Conservation (phyloP, 441 rosid species). For the Aleurites moluccanus region DNA sequence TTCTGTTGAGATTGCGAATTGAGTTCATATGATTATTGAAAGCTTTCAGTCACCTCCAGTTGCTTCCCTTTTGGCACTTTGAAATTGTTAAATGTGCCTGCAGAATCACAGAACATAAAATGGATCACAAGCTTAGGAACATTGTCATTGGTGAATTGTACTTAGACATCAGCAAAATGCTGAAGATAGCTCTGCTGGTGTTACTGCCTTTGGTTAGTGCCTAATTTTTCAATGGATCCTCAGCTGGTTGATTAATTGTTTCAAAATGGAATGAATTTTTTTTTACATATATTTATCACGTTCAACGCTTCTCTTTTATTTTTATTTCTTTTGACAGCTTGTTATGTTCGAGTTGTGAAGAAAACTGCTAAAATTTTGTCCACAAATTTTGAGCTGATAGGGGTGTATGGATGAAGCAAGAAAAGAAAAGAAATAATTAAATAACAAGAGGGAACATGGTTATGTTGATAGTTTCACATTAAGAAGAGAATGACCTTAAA, state of each 20-base stretch:
- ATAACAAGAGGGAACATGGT: slow-evolving; percentile 12
- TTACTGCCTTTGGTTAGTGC: slow-evolving; percentile 8
- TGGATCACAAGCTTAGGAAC: slow-evolving; percentile 23
- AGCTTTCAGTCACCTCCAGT: background rate
- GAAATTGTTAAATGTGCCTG: slow-evolving; percentile 19
- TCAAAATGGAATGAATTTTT: slow-evolving; percentile 26
- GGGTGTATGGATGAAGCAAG: background rate
- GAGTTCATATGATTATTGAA: slow-evolving; percentile 38
- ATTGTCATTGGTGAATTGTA: slow-evolving; percentile 25
- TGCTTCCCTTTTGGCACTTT: slow-evolving; percentile 4
- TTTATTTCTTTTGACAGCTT: background rate
- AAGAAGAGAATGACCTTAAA: slow-evolving; percentile 16
- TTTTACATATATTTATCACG: background rate
- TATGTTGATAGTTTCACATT: slow-evolving; percentile 15
- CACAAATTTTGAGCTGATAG: slow-evolving; percentile 9
- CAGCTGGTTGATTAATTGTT: background rate
- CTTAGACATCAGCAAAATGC: slow-evolving; percentile 32
- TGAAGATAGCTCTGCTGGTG: slow-evolving; percentile 54
- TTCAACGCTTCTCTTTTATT: background rate
- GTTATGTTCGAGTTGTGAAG: background rate
- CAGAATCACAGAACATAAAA: slow-evolving; percentile 17
- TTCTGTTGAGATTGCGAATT: slow-evolving; percentile 57
- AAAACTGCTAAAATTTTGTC: slow-evolving; percentile 12
- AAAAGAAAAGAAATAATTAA: no score
- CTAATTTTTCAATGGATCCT: slow-evolving; percentile 16